These are phyloP conservation scores for Mucor circinelloides DNA, from an alignment of 371 early-diverging fungal species.

Conservation along the genomic window DNA sequence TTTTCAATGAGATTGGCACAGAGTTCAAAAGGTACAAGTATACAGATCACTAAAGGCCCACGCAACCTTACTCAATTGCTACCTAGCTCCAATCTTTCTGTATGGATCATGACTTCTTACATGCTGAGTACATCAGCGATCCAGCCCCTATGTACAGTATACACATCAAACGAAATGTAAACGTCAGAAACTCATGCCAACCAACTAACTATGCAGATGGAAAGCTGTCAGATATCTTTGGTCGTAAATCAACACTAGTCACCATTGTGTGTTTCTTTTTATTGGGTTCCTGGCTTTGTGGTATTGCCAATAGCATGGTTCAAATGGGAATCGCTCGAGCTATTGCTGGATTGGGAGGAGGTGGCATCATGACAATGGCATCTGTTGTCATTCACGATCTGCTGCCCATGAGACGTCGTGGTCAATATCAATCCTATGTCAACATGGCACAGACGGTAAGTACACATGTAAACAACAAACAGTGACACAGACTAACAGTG, in stretches of 20 bases:
- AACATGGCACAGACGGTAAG: conserved; percentile 45
- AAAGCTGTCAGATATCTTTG: conserved; percentile 42
- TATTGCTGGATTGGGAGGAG: conserved; percentile 79
- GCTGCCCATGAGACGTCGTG: conserved; percentile 33
- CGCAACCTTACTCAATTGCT: neutral
- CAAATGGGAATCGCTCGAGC: conserved; percentile 78
- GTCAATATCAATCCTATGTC: conserved; percentile 44
- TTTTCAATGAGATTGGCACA: conserved; percentile 73
- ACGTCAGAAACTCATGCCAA: neutral
- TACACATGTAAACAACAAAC: neutral
- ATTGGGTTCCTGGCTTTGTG: conserved; percentile 50
- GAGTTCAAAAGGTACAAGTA: conserved; percentile 61
- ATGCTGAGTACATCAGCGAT: conserved; percentile 72
- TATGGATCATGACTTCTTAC: conserved; percentile 78
- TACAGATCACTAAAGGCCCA: neutral
- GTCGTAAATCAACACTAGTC: conserved; percentile 38
- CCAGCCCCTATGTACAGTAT: conserved; percentile 69
- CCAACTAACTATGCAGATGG: conserved; percentile 17
- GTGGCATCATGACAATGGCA: conserved; percentile 61
- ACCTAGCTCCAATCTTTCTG: conserved; percentile 42
- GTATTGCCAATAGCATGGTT: conserved; percentile 54
- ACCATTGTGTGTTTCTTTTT: conserved; percentile 33
- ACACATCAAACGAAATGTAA: neutral
- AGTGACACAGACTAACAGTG: neutral
- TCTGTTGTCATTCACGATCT: conserved; percentile 43